A percentile compares a stretch with the other conserved stretches of the same genome.
Evolutionary conservation across 306 rosid species (phyloP).

Genomic region (Cicer pinnatifidum): DNA sequence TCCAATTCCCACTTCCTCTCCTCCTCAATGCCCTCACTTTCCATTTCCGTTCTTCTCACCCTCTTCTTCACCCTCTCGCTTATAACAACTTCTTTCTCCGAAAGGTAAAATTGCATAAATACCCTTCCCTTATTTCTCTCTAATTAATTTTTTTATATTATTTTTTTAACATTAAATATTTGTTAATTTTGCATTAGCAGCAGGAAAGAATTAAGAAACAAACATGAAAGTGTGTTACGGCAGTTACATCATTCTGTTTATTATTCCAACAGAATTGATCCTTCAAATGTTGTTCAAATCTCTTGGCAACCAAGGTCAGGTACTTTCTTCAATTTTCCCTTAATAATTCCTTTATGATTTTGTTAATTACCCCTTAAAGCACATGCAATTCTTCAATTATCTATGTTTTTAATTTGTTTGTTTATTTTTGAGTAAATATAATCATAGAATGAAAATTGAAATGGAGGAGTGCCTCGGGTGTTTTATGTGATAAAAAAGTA

Average conservation of each 20-base stretch:
- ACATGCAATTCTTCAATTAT: background rate
- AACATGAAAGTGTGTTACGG: constrained; percentile 41
- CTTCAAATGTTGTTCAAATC: constrained; percentile 75
- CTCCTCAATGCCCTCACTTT: background rate
- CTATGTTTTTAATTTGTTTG: background rate
- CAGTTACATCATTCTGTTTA: constrained; percentile 45
- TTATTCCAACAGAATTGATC: constrained; percentile 61
- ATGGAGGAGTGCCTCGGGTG: too few species aligned
- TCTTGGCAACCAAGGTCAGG: constrained; percentile 99
- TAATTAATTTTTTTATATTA: background rate
- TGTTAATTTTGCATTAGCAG: constrained; percentile 51
- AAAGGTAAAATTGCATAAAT: background rate
- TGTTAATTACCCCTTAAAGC: background rate
- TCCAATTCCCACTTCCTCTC: background rate
- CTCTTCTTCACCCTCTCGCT: background rate
- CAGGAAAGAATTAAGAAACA: constrained; percentile 66
- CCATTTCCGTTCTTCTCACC: background rate
- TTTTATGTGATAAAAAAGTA: too few species aligned
- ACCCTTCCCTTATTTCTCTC: background rate
- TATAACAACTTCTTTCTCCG: background rate
- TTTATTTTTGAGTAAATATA: background rate
- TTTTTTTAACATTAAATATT: background rate
- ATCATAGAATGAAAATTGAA: too few species aligned
- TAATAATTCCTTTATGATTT: constrained; percentile 1
- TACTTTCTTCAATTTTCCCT: constrained; percentile 54